A percentile compares a stretch with the other conserved stretches of the same genome.
phyloP scores from a whole-genome alignment of 176 grass and related monocot genomes.

The Phoenix dactylifera region DNA sequence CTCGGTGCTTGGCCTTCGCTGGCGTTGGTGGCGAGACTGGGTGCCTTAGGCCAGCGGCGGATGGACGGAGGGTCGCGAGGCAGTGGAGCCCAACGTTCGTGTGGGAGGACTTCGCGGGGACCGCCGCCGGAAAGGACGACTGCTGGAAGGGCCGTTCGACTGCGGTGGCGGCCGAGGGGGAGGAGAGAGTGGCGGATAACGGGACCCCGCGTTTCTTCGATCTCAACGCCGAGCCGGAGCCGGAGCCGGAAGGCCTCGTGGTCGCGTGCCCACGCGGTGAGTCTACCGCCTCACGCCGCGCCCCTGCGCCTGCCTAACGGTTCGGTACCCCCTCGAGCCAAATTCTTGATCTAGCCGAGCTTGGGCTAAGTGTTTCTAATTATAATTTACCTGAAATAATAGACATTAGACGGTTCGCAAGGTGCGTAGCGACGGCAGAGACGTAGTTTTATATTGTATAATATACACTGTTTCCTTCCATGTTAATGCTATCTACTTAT shows the following conservation, averaged over 20 bases:
- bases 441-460: too few species aligned
- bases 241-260: slow-evolving; percentile 21
- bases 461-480: too few species aligned
- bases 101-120: slow-evolving; percentile 7
- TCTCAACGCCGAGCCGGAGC: slow-evolving; percentile 11
- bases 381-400: too few species aligned
- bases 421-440: too few species aligned
- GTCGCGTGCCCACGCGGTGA: background rate
- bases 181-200: background rate
- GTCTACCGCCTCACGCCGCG: too few species aligned
- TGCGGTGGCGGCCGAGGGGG: background rate
- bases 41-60: background rate
- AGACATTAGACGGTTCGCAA: too few species aligned
- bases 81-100: slow-evolving; percentile 3
- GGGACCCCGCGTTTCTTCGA: background rate
- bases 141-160: background rate
- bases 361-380: too few species aligned
- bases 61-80: too few species aligned
- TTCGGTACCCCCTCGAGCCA: too few species aligned
- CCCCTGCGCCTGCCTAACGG: too few species aligned
- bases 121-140: background rate
- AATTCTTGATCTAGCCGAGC: too few species aligned
- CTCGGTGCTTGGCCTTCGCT: background rate
- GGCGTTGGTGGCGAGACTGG: background rate
- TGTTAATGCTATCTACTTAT: too few species aligned